Evolutionary conservation across 2,329 filamentous ascomycete species (phyloP).

Genomic region (Didymella glomerata): DNA sequence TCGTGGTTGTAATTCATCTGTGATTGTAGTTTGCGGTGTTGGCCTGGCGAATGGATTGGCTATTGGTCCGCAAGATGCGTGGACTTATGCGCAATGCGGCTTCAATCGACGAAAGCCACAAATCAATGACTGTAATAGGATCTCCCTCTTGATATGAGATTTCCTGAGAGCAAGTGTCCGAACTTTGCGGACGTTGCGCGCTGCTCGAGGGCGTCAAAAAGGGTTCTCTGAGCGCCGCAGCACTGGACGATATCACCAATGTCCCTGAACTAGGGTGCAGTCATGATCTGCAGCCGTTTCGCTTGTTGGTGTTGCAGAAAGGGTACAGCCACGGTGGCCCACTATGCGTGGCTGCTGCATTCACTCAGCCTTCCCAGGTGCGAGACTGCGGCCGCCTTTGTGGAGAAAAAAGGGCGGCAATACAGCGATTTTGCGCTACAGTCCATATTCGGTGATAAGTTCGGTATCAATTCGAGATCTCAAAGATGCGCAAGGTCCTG

Average conservation of each 20-base stretch:
- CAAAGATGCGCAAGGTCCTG: neutral
- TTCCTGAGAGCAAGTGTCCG: neutral
- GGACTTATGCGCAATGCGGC: too few relatives aligned
- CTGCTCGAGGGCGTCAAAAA: too few relatives aligned
- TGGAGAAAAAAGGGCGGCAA: conserved; percentile 21
- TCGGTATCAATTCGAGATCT: neutral
- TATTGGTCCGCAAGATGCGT: too few relatives aligned
- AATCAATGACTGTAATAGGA: too few relatives aligned
- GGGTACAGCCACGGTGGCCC: conserved; percentile 10
- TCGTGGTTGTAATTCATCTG: too few relatives aligned
- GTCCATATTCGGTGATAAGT: neutral
- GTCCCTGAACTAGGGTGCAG: neutral
- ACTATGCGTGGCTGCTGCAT: conserved; percentile 11
- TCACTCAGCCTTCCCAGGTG: conserved; percentile 7
- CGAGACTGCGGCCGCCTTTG: conserved; percentile 10
- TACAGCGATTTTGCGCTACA: conserved; percentile 3
- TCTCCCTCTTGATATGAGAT: too few relatives aligned
- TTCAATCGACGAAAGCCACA: too few relatives aligned
- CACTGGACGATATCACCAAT: neutral
- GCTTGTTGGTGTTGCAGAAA: conserved; percentile 9
- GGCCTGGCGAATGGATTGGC: too few relatives aligned
- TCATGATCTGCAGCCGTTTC: conserved; percentile 10
- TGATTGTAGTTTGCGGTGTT: too few relatives aligned
- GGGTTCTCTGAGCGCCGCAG: neutral
- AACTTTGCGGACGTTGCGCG: neutral